Percentiles rank a stretch among this genome's conserved stretches.
Evolutionary conservation across 2,329 filamentous ascomycete species (phyloP).

Genomic region (Ceratocystis smalleyi): DNA sequence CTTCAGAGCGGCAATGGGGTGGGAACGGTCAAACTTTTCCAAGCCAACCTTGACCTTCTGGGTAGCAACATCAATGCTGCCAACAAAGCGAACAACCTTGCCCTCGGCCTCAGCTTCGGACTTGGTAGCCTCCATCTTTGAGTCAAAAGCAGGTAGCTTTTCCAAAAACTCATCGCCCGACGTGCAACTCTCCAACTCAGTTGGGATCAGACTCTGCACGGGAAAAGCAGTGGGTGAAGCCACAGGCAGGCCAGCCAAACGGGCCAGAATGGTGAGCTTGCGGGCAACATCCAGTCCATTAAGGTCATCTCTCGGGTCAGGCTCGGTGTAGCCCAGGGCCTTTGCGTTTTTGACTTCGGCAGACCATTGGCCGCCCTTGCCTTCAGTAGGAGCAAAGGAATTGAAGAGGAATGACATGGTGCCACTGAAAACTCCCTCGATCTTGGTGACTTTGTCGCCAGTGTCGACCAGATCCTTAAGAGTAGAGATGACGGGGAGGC

Average conservation of each 20-base stretch:
- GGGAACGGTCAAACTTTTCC: slow-evolving; percentile 72
- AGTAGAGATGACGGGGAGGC: slow-evolving; percentile 83
- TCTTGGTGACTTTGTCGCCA: slow-evolving; percentile 77
- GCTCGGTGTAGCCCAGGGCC: slow-evolving; percentile 81
- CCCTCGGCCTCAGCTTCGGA: slow-evolving; percentile 68
- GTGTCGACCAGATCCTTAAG: slow-evolving; percentile 89
- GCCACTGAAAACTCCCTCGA: slow-evolving; percentile 94
- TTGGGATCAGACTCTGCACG: slow-evolving; percentile 83
- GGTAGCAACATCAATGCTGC: slow-evolving; percentile 71
- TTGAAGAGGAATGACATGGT: slow-evolving; percentile 99
- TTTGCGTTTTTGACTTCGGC: slow-evolving; percentile 86
- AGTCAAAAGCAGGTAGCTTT: slow-evolving; percentile 66
- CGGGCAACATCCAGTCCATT: slow-evolving; percentile 86
- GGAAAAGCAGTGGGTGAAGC: slow-evolving; percentile 79
- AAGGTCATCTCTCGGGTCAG: slow-evolving; percentile 71
- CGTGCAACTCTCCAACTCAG: slow-evolving; percentile 59
- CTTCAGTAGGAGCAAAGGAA: slow-evolving; percentile 72
- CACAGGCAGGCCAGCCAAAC: slow-evolving; percentile 66
- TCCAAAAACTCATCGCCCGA: slow-evolving; percentile 77
- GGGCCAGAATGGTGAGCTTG: slow-evolving; percentile 86
- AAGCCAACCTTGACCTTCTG: slow-evolving; percentile 81
- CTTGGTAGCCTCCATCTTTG: slow-evolving; percentile 80
- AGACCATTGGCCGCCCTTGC: slow-evolving; percentile 66
- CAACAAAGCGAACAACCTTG: slow-evolving; percentile 88
- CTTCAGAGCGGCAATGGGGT: slow-evolving; percentile 86